Base-by-base conservation (phyloP, 2,329 filamentous ascomycete genomes). In the Verticillium dahliae region DNA sequence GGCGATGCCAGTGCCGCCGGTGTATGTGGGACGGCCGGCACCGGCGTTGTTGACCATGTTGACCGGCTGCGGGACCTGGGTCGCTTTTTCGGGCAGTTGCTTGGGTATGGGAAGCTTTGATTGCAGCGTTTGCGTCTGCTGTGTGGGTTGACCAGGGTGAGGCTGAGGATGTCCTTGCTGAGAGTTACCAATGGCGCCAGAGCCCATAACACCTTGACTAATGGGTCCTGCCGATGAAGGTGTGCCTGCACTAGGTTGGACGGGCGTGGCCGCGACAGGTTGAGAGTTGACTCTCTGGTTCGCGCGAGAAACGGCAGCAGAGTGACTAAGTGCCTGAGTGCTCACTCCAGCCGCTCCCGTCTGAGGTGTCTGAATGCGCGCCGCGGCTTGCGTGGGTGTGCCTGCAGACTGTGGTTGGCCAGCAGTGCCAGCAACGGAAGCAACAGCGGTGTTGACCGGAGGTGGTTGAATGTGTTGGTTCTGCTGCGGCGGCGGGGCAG, bases 51-150 rank as follows among this genome's bases (percentile, higher is more conserved):
- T 83, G 18, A 78, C 80, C 37, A 94, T 88, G 11, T 82, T 74
- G 27, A 97, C 92, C 1, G 92, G 88, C 63, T 87, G 83, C 4
- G 91, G 91, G 54, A 88, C 81, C 59, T 86, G 82, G 6, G 89
- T 85, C 56, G 90, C 88, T 57, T 83, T 82, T 61, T 86, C 84
- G 4, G 82, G 84, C 2, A 98, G 82, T 45, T 84, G 86, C 75
- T 96, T 96, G 2, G 92, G 89, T 58, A 96, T 96, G 0, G 88
- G 88, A 79, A 95, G 90, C 72, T 92, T 92, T 56, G 78, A 74
- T 54, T 84, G 76, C 72, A 82, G 70, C 15, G 74, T 72, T 14
- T 59, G 58, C n/a, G 75, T 68, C 38, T 74, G 75, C 58, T 73
- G 77, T 45, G 63, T 68, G 52, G 61, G 64, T 38, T 79, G 78